Evolutionary conservation across 2,329 filamentous ascomycete genomes (phyloP), one percentile per base, ranked within the genome.

Genomic region (Neopestalotiopsis sp.): DNA sequence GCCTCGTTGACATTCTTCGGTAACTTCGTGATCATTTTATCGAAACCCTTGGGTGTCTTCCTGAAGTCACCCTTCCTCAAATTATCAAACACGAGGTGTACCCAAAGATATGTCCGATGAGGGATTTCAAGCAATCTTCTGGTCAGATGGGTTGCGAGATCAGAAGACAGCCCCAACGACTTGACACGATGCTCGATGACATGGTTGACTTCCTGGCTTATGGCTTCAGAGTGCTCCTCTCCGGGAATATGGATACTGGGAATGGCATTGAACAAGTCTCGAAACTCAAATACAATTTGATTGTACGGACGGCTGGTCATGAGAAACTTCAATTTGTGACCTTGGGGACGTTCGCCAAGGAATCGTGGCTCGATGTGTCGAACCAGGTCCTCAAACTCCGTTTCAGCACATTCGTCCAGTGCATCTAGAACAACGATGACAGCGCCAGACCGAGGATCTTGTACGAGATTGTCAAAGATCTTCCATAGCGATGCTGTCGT

Each of bases 341-440:
- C 65, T 5, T 12, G 68, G 3, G 65, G 45, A 12, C 38, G 28
- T 10, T 13, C 34, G n/a, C 13, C 14, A 14, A 49, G 42, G 34
- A 7, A 30, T 49, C 24, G 5, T n/a, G 38, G 34, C 13, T 49
- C 4, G 4, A 65, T 28, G 28, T 49, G 42, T 13, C 28, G 42
- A 30, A 79, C 67, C 7, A 79, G 64, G 38, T 67, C 59, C 13
- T 38, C 2, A 14, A 76, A 73, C 1, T 79, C 76, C 2, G 57
- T 70, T 49, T 76, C 73, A 5, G 49, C 64, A 66, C 76, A 81
- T 74, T 83, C 80, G 64, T 85, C 82, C 1, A 84, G 70, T 1
- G 79, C 81, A 72, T 84, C 81, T 5, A 84, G 69, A 1, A 84
- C 76, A 10, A 80, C 70, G 1, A 80, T 74, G 0, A 83, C 58